phyloP scores from a whole-genome alignment of 1,284 basidiomycete species.

The Somion occarium region DNA sequence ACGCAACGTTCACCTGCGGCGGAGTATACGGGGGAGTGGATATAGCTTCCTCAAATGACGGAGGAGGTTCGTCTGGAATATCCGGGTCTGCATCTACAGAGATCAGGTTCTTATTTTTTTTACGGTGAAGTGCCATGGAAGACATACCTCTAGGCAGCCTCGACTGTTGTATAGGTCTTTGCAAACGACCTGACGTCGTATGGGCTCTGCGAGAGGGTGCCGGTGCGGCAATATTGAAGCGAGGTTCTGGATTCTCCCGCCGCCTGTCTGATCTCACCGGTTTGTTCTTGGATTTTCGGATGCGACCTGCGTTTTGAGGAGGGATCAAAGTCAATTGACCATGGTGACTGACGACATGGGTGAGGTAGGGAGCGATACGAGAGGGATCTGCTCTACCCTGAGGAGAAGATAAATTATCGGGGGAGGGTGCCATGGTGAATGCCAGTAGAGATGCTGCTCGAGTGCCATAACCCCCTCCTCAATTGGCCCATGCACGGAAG shows the following conservation, averaged over 20 bases:
- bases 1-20: too few relatives aligned
- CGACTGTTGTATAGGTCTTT: conserved; percentile 9
- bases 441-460: conserved; percentile 1
- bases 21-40: conserved; percentile 14
- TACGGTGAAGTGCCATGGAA: background rate
- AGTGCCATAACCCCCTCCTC: too few relatives aligned
- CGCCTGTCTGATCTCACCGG: conserved; percentile 16
- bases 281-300: conserved; percentile 42
- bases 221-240: conserved; percentile 30
- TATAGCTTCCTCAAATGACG: conserved; percentile 54
- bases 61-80: conserved; percentile 54
- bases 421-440: conserved; percentile 13
- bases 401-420: conserved; percentile 11
- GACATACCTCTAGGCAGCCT: conserved; percentile 13
- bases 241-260: conserved; percentile 24
- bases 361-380: conserved; percentile 53
- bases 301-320: conserved; percentile 48
- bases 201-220: conserved; percentile 23
- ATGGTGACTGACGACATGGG: conserved; percentile 49
- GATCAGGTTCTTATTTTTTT: background rate
- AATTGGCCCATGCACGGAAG: too few relatives aligned
- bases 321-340: conserved; percentile 46
- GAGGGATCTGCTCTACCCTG: conserved; percentile 26
- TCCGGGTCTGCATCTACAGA: conserved; percentile 18
- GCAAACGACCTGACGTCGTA: conserved; percentile 21